phyloP scores from a whole-genome alignment of 352 stramenopile genomes.

The Globisporangium recalcitrans region DNA sequence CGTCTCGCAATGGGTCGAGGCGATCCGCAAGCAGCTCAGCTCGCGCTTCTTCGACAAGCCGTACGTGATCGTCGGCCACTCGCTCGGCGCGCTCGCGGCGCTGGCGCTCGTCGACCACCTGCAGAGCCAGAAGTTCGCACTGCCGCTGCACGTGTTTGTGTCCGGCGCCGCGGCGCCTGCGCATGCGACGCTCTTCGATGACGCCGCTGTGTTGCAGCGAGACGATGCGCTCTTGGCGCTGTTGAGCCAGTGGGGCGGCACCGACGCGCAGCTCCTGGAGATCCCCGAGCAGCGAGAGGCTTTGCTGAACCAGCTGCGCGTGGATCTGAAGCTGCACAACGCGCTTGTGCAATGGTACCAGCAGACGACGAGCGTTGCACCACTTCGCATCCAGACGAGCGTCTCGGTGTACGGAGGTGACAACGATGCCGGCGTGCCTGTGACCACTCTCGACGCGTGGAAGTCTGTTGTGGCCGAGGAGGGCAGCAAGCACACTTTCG shows the following conservation, averaged over 20 bases:
- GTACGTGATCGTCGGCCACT: conserved; percentile 65
- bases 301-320: conserved; percentile 31
- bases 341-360: conserved; percentile 36
- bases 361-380: conserved; percentile 10
- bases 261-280: conserved; percentile 47
- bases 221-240: conserved; percentile 40
- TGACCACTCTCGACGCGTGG: conserved; percentile 37
- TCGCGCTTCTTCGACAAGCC: conserved; percentile 70
- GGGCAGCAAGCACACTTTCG: conserved; percentile 16
- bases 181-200: conserved; percentile 33
- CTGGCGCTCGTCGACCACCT: conserved; percentile 50
- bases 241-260: conserved; percentile 52
- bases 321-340: conserved; percentile 55
- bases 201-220: conserved; percentile 18
- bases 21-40: conserved; percentile 34
- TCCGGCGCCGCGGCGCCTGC: conserved; percentile 36
- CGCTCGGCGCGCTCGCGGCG: conserved; percentile 53
- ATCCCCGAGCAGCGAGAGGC: conserved; percentile 33
- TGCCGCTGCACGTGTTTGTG: conserved; percentile 57
- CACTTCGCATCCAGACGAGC: conserved; percentile 9
- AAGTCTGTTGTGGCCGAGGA: conserved; percentile 18
- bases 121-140: conserved; percentile 35
- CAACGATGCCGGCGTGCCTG: conserved; percentile 31
- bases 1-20: conserved; percentile 26
- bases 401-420: conserved; percentile 55